Percentiles rank a stretch among this genome's conserved stretches.
These are phyloP conservation scores for Chalciporus sphaerocephalus DNA, from an alignment of 768 basidiomycete genomes.

Conservation along the genomic window DNA sequence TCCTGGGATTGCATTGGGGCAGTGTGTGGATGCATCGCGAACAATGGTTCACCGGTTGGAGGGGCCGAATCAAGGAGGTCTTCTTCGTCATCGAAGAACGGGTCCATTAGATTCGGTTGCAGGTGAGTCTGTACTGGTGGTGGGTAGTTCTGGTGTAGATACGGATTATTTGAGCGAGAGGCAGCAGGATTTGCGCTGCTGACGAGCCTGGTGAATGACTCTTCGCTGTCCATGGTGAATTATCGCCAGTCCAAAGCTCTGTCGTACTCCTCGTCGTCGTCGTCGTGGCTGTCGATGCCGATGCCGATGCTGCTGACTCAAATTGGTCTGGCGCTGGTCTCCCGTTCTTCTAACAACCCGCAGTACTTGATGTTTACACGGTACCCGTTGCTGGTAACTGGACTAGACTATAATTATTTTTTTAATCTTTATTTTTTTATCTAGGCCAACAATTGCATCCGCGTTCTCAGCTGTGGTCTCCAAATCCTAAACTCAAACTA, in stretches of 20 bases:
- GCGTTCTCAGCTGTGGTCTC: background rate
- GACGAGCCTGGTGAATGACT: slow-evolving; percentile 29
- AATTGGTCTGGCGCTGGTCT: background rate
- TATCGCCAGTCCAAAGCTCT: background rate
- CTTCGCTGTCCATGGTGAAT: slow-evolving; percentile 22
- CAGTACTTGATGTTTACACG: too few relatives aligned
- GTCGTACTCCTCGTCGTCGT: slow-evolving; percentile 4
- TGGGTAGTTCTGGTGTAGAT: slow-evolving; percentile 44
- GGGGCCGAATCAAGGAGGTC: slow-evolving; percentile 30
- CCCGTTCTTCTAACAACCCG: too few relatives aligned
- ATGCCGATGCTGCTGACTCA: slow-evolving; percentile 7
- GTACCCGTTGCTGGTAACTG: too few relatives aligned
- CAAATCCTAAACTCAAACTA: background rate
- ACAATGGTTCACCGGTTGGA: slow-evolving; percentile 56
- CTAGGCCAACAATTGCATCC: background rate
- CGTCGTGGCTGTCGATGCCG: background rate
- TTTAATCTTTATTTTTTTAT: background rate
- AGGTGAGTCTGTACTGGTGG: slow-evolving; percentile 39
- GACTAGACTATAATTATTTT: background rate
- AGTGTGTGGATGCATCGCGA: slow-evolving; percentile 30
- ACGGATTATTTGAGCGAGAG: slow-evolving; percentile 2
- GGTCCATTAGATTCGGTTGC: slow-evolving; percentile 59
- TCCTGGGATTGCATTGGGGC: slow-evolving; percentile 42
- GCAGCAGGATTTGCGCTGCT: slow-evolving; percentile 26
- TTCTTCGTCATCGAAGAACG: slow-evolving; percentile 81